Percentiles rank a stretch among this genome's conserved stretches.
Evolutionary conservation across 73 alveolate species (phyloP).

Genomic region (Uronychia setigera): DNA sequence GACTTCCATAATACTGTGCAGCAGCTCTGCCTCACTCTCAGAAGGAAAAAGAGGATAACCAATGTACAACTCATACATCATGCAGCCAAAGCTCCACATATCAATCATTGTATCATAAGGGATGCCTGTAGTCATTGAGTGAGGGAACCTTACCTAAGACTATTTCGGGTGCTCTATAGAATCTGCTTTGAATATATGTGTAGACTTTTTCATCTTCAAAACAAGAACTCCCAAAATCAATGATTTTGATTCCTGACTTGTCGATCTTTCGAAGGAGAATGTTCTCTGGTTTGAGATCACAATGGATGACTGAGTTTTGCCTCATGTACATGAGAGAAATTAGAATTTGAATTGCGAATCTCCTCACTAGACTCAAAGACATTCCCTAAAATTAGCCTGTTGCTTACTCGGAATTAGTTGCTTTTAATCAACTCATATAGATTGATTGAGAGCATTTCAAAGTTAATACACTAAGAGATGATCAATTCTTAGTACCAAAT

Average conservation of each 20-base stretch:
- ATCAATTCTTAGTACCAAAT: too few relatives aligned
- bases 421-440: conserved; percentile 79
- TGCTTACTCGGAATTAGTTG: conserved; percentile 66
- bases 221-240: conserved; percentile 90
- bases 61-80: conserved; percentile 72
- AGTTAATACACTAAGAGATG: conserved; percentile 72
- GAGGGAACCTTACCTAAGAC: too few relatives aligned
- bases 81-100: conserved; percentile 90
- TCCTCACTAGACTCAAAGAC: conserved; percentile 17
- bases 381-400: too few relatives aligned
- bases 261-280: conserved; percentile 68
- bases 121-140: conserved; percentile 82
- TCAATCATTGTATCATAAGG: conserved; percentile 82
- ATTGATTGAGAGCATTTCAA: conserved; percentile 79
- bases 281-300: conserved; percentile 94
- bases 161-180: conserved; percentile 92
- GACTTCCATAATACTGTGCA: conserved; percentile 66
- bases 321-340: conserved; percentile 73
- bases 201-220: conserved; percentile 69
- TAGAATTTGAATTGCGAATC: conserved; percentile 71
- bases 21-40: conserved; percentile 72
- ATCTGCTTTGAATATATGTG: conserved; percentile 79
- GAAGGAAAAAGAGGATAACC: conserved; percentile 83
- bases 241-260: conserved; percentile 76
- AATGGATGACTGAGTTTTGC: conserved; percentile 79